Evolutionary conservation across 306 rosid genomes (phyloP), one percentile per base, ranked within the genome.

Genomic region (Cucurbita ficifolia): DNA sequence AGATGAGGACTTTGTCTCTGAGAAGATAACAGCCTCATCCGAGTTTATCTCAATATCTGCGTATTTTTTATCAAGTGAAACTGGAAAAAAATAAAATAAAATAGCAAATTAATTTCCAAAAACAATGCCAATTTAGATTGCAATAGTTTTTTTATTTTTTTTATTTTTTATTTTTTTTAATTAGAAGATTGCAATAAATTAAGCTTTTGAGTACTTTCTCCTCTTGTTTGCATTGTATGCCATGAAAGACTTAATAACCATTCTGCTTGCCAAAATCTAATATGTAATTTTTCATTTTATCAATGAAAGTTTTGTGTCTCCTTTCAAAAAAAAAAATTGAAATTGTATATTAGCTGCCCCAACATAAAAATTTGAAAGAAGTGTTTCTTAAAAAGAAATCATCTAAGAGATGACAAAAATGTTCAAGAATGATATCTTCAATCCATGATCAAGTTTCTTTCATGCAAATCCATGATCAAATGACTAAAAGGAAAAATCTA

Each of bases 31-130:
- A 36, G 58, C 72, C 77, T 88, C 92, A 33, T 87, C 88, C 2
- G 81, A 81, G 59, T 84, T 83, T 75, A 92, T 82, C 84, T 86
- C 92, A 22, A 92, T 76, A 70, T 88, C 87, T 13, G 86, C 82
- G 76, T 79, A 85, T 73, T 71, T 84, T n/a, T 86, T 72, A 54
- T 92, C 91, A 2, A 81, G 71, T 2, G 88, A 84, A 84, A 88
- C 96, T 90, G 83, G 81, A 80, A 64, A 53, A 64, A 78, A 16
- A 4, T 10, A 60, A 16, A 16, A 53, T 65, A 57, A 73, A 75
- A 76, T 39, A 62, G 58, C 57, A 68, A 33, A 70, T 35, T 22
- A 58, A 52, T 59, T 70, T 58, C 57, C 48, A 68, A 42, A 75
- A 33, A 33, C 16, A 46, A 6, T 16, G 17, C 19, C 45, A 18